Evolutionary conservation across 768 basidiomycete species (phyloP), one percentile per base, ranked within the genome.

Genomic region (Serendipita sp.): DNA sequence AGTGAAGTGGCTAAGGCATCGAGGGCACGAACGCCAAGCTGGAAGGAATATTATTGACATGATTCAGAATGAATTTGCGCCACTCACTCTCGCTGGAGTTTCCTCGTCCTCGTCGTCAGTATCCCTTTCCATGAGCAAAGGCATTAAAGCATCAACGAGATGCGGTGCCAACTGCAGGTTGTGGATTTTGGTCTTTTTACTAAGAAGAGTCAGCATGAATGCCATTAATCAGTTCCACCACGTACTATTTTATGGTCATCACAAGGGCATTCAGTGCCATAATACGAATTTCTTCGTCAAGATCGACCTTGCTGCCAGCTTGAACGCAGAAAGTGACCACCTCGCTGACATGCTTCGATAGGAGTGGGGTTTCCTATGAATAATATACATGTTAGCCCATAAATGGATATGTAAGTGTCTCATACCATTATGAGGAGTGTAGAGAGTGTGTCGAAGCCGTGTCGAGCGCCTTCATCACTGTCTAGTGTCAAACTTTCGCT

Each of bases 121-220:
- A 70, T 96, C 93, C 4, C 86, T 84, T 76, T 99, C 96, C 35
- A 89, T 87, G 2, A 91, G 86, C 70, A 98, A 89, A 51, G 93
- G 91, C 81, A 99, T 88, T 48, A 99, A 83, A 48, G 89, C 89
- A 69, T 91, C 85, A 65, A 98, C 81, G 72, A 99, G 95, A 32
- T 83, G 81, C 52, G 83, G 82, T 15, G 91, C 92, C 65, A 99
- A 80, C 72, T 83, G 83, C 66, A 92, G 81, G 69, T 82, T 82
- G 75, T 96, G 92, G 44, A 99, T 82, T 75, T 93, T 96, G 60
- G 87, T 86, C 77, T 97, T 97, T 84, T 98, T 99, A 78, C 91
- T 94, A 70, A 2, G 68, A 65, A 28, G 3, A 35, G 46, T 56
- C 36, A 64, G 56, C 66, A 63, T 54, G 70, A 69, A 44, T 35